A percentile compares a stretch with the other conserved stretches of the same genome.
Conservation (phyloP, 1,284 basidiomycete genomes). For the Ganoderma leucocontextum region DNA sequence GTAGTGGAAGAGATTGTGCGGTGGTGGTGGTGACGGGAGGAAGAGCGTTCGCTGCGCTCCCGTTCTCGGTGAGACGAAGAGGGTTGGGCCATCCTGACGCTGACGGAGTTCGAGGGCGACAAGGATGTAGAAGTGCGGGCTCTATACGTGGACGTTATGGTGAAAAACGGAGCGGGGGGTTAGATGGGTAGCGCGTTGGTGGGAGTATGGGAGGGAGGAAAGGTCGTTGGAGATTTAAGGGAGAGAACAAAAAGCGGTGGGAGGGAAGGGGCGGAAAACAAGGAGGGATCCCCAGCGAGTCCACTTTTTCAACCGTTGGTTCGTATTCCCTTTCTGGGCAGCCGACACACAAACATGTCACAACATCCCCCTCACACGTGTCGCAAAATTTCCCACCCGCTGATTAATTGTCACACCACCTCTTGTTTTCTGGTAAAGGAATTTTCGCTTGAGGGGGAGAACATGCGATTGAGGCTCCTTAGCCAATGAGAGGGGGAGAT, state of each 20-base stretch:
- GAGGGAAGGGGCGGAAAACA: slow-evolving; percentile 34
- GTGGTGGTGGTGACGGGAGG: slow-evolving; percentile 75
- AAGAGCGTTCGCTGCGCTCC: slow-evolving; percentile 62
- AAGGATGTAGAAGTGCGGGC: slow-evolving; percentile 69
- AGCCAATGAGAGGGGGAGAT: slow-evolving; percentile 19
- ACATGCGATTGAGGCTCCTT: slow-evolving; percentile 9
- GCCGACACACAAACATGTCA: slow-evolving; percentile 33
- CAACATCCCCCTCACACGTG: slow-evolving; percentile 40
- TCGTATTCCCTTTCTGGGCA: slow-evolving; percentile 32
- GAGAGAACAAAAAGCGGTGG: slow-evolving; percentile 30
- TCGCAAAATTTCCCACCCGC: slow-evolving; percentile 24
- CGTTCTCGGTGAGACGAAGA: slow-evolving; percentile 80
- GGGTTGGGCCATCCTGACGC: slow-evolving; percentile 85
- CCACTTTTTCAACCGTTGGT: slow-evolving; percentile 40
- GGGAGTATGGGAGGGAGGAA: slow-evolving; percentile 27
- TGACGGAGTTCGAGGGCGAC: slow-evolving; percentile 77
- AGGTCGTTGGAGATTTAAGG: slow-evolving; percentile 30
- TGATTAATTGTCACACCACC: slow-evolving; percentile 33
- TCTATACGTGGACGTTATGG: slow-evolving; percentile 73
- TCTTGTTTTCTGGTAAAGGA: slow-evolving; percentile 20
- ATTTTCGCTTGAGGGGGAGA: slow-evolving; percentile 31
- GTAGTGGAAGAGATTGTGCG: slow-evolving; percentile 89
- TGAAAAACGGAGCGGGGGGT: slow-evolving; percentile 36
- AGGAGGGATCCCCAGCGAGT: slow-evolving; percentile 27
- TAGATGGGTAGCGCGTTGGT: slow-evolving; percentile 32